Evolutionary conservation across 495 filamentous ascomycete species (phyloP).

Genomic region (Podospora tetraspora): DNA sequence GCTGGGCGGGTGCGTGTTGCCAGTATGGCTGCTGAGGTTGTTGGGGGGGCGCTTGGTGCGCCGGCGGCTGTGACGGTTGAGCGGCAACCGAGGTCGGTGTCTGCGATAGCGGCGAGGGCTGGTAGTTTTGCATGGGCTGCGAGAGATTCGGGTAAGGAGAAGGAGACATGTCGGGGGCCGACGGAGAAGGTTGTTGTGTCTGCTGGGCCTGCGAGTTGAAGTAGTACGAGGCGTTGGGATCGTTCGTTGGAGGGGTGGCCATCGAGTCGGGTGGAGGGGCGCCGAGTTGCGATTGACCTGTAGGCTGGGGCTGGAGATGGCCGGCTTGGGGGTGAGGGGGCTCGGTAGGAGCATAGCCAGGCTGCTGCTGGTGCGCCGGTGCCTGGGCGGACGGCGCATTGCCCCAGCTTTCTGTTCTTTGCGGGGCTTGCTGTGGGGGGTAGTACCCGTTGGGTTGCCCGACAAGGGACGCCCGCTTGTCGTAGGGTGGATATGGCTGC

Average conservation of each 20-base stretch:
- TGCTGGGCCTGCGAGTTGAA: conserved; percentile 39
- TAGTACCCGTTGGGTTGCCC: conserved; percentile 39
- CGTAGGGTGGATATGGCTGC: conserved; percentile 35
- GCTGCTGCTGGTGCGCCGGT: conserved; percentile 33
- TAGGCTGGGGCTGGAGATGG: conserved; percentile 28
- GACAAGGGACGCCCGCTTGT: conserved; percentile 37
- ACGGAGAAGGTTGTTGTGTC: conserved; percentile 29
- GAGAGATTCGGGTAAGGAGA: conserved; percentile 45
- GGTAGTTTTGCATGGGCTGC: conserved; percentile 37
- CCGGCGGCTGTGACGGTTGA: conserved; percentile 37
- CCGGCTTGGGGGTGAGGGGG: conserved; percentile 24
- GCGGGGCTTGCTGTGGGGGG: conserved; percentile 41
- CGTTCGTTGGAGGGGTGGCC: conserved; percentile 33
- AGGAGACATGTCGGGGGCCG: conserved; percentile 30
- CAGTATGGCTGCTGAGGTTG: conserved; percentile 37
- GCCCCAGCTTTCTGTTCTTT: conserved; percentile 44
- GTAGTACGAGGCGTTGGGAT: conserved; percentile 47
- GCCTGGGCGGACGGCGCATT: conserved; percentile 28
- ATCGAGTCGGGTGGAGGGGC: conserved; percentile 19
- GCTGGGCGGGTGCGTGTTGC: conserved; percentile 35
- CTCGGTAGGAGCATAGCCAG: conserved; percentile 32
- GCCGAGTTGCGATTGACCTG: conserved; percentile 26
- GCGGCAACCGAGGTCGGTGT: conserved; percentile 36
- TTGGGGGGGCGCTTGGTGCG: conserved; percentile 26
- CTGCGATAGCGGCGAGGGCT: conserved; percentile 35